Conservation (phyloP, 2,329 filamentous ascomycete species). For the Rhynchosporium agropyri region DNA sequence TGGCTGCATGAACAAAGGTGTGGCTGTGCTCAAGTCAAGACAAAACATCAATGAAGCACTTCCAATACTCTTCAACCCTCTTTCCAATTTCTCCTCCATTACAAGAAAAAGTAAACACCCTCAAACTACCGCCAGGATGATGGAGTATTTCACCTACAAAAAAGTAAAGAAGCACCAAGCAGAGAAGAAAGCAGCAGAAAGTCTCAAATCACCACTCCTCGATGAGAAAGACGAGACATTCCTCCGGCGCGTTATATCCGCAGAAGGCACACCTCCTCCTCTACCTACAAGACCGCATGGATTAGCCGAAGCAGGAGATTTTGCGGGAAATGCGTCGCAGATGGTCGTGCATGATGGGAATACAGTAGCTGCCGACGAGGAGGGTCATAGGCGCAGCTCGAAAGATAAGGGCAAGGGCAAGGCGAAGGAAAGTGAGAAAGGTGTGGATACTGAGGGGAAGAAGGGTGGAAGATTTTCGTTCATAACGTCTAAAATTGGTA, state of each 20-base stretch:
- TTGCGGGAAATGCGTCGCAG: slow-evolving; percentile 35
- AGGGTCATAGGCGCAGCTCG: slow-evolving; percentile 34
- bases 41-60: slow-evolving; percentile 5
- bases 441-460: slow-evolving; percentile 41
- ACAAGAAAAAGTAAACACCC: background rate
- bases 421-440: slow-evolving; percentile 39
- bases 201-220: slow-evolving; percentile 46
- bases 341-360: slow-evolving; percentile 53
- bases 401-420: slow-evolving; percentile 36
- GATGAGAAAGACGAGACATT: slow-evolving; percentile 61
- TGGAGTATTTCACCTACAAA: slow-evolving; percentile 65
- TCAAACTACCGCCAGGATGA: slow-evolving; percentile 48
- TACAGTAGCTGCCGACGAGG: slow-evolving; percentile 12
- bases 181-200: slow-evolving; percentile 46
- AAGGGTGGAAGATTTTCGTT: slow-evolving; percentile 48
- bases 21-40: slow-evolving; percentile 9
- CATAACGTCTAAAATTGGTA: slow-evolving; percentile 35
- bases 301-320: slow-evolving; percentile 33
- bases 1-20: slow-evolving; percentile 10
- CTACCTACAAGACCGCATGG: slow-evolving; percentile 47
- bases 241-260: slow-evolving; percentile 57
- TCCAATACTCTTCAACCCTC: too few relatives aligned
- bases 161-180: slow-evolving; percentile 63
- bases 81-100: background rate
- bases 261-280: slow-evolving; percentile 52